Evolutionary conservation across 2,329 filamentous ascomycete species (phyloP).

Genomic region (Rosellinia necatrix): DNA sequence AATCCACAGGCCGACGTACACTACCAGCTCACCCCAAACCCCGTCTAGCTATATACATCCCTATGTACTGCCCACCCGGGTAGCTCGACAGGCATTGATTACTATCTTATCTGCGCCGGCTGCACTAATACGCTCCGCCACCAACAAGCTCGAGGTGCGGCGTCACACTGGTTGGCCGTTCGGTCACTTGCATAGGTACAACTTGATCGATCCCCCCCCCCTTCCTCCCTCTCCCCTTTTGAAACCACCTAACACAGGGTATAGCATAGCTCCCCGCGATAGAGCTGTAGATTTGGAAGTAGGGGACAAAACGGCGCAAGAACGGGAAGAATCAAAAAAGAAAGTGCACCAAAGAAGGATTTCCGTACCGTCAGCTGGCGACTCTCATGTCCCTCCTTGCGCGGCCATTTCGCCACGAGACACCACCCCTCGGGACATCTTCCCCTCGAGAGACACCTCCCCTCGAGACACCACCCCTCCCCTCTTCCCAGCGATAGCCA

Average conservation of each 20-base stretch:
- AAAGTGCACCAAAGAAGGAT: not conserved
- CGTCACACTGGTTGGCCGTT: slow-evolving; percentile 13
- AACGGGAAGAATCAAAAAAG: too few relatives aligned
- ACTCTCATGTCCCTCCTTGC: slow-evolving; percentile 12
- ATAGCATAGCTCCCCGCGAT: not conserved
- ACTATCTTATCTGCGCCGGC: slow-evolving; percentile 9
- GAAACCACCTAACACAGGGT: too few relatives aligned
- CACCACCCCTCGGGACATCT: too few relatives aligned
- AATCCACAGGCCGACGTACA: too few relatives aligned
- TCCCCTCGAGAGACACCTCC: too few relatives aligned
- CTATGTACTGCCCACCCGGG: not conserved
- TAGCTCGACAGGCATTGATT: not conserved
- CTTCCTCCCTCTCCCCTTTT: too few relatives aligned
- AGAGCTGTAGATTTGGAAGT: not conserved
- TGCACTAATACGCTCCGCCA: slow-evolving; percentile 4
- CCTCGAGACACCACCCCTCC: too few relatives aligned
- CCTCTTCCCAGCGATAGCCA: slow-evolving; percentile 11
- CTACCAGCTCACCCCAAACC: too few relatives aligned
- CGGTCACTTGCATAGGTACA: slow-evolving; percentile 12
- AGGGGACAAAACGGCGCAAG: not conserved
- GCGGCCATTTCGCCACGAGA: slow-evolving; percentile 15
- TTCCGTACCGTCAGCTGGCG: slow-evolving; percentile 5
- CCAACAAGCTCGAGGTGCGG: slow-evolving; percentile 17
- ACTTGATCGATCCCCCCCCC: slow-evolving; percentile 2
- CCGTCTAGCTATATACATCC: too few relatives aligned